These are phyloP conservation scores for Yamadazyma oceani DNA, from an alignment of 1,139 yeast genomes.

Conservation along the genomic window DNA sequence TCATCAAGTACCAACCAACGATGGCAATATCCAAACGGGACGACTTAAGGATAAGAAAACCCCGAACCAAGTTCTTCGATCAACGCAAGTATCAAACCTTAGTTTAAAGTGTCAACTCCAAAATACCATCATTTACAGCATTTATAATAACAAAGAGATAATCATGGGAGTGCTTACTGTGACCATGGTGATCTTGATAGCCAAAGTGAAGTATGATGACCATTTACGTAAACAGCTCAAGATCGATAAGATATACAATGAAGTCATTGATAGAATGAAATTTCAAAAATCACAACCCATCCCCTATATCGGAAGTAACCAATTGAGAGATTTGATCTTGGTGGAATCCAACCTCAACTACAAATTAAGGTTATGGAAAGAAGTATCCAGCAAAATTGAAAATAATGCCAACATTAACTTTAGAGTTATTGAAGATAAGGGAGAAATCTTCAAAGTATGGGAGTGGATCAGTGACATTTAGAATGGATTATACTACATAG, in stretches of 20 bases:
- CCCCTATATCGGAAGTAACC: slow-evolving; percentile 67
- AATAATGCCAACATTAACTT: slow-evolving; percentile 61
- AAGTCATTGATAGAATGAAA: slow-evolving; percentile 49
- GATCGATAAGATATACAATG: slow-evolving; percentile 37
- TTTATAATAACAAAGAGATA: slow-evolving; percentile 41
- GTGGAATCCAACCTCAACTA: slow-evolving; percentile 45
- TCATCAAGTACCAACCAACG: slow-evolving; percentile 25
- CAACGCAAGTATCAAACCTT: slow-evolving; percentile 68
- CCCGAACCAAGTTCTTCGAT: slow-evolving; percentile 59
- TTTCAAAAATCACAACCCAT: slow-evolving; percentile 31
- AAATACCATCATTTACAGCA: slow-evolving; percentile 51
- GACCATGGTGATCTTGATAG: slow-evolving; percentile 19
- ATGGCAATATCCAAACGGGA: slow-evolving; percentile 26
- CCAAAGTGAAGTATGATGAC: slow-evolving; percentile 35
- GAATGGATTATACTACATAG: not conserved
- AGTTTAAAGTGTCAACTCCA: slow-evolving; percentile 61
- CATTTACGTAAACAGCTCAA: slow-evolving; percentile 30
- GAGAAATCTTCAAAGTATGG: slow-evolving; percentile 89
- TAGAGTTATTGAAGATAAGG: slow-evolving; percentile 69
- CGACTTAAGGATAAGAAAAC: slow-evolving; percentile 20
- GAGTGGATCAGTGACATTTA: slow-evolving; percentile 66
- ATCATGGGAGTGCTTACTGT: slow-evolving; percentile 29
- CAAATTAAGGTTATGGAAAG: slow-evolving; percentile 58
- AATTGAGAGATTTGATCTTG: slow-evolving; percentile 70
- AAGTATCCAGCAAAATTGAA: slow-evolving; percentile 63